Conservation (phyloP, 2,329 filamentous ascomycete species). For the Claviceps sp. region DNA sequence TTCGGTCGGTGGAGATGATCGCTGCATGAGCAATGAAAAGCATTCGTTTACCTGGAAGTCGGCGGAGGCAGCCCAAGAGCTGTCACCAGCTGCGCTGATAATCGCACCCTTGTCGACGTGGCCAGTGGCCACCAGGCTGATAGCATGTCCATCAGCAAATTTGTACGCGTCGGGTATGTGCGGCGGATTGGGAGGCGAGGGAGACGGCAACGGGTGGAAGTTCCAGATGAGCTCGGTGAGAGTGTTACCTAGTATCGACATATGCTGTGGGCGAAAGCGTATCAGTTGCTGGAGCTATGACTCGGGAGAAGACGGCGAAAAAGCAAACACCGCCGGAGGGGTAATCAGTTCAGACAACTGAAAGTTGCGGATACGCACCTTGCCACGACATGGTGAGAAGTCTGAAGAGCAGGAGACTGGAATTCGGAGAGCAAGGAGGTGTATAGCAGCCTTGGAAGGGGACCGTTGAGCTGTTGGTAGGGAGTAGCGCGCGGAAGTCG, state of each 20-base stretch:
- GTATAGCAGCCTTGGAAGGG: slow-evolving; percentile 1
- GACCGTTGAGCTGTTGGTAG: slow-evolving; percentile 1
- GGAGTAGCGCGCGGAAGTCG: not conserved
- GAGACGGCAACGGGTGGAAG: not conserved
- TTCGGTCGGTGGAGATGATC: not conserved
- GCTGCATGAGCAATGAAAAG: slow-evolving; percentile 12
- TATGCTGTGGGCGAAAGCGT: slow-evolving; percentile 26
- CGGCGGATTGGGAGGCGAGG: slow-evolving; percentile 1
- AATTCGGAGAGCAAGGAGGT: not conserved
- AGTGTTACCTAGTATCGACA: slow-evolving; percentile 35
- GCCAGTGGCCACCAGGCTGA: slow-evolving; percentile 66
- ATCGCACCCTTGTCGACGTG: slow-evolving; percentile 78
- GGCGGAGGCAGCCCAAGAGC: slow-evolving; percentile 58
- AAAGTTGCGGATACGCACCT: slow-evolving; percentile 34
- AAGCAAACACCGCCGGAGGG: slow-evolving; percentile 8
- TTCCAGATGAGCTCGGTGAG: not conserved
- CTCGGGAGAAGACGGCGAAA: slow-evolving; percentile 5
- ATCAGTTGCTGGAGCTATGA: slow-evolving; percentile 7
- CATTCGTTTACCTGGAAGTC: slow-evolving; percentile 52
- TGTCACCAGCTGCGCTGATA: slow-evolving; percentile 68
- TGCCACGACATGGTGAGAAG: slow-evolving; percentile 56
- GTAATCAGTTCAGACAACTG: slow-evolving; percentile 1
- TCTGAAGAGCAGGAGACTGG: slow-evolving; percentile 1
- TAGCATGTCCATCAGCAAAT: slow-evolving; percentile 9
- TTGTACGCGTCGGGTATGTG: slow-evolving; percentile 7